These are phyloP conservation scores for Daldinia eschscholtzii DNA, from an alignment of 2,329 filamentous ascomycete genomes.

Conservation along the genomic window DNA sequence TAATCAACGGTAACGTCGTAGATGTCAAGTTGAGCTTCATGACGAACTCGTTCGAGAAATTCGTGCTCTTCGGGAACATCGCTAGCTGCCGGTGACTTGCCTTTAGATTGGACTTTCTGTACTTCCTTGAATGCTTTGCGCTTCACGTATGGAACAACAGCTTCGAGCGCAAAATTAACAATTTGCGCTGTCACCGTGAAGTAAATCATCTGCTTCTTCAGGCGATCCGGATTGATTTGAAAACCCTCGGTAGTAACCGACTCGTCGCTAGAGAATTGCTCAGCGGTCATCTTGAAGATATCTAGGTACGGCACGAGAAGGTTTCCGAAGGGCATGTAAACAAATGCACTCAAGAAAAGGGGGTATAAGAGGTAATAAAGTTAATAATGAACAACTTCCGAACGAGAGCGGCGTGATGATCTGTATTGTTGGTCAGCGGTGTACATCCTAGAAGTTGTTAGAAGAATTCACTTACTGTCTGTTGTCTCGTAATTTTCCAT, in stretches of 20 bases:
- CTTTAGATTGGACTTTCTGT: slow-evolving; percentile 76
- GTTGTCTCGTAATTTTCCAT: slow-evolving; percentile 94
- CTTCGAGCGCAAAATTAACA: slow-evolving; percentile 86
- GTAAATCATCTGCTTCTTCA: slow-evolving; percentile 94
- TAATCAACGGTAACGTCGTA: slow-evolving; percentile 95
- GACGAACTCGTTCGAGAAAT: slow-evolving; percentile 84
- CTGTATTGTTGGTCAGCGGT: slow-evolving; percentile 54
- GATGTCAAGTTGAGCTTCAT: slow-evolving; percentile 82
- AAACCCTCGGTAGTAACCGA: slow-evolving; percentile 76
- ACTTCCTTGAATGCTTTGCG: slow-evolving; percentile 82
- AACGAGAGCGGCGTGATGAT: slow-evolving; percentile 85
- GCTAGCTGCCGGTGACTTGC: slow-evolving; percentile 59
- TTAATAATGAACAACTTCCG: slow-evolving; percentile 96
- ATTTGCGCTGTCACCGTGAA: slow-evolving; percentile 95
- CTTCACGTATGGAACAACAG: slow-evolving; percentile 87
- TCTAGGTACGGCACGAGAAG: slow-evolving; percentile 88
- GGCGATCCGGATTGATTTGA: slow-evolving; percentile 82
- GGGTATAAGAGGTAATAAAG: slow-evolving; percentile 95
- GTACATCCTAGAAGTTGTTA: slow-evolving; percentile 27
- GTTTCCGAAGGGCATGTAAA: slow-evolving; percentile 92
- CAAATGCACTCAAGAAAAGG: slow-evolving; percentile 91
- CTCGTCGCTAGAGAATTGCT: slow-evolving; percentile 81
- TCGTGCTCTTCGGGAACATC: slow-evolving; percentile 82
- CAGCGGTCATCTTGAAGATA: slow-evolving; percentile 80
- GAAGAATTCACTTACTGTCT: slow-evolving; percentile 62